Base-by-base conservation (phyloP, 257 asterid species). In the Jacaranda mimosifolia region DNA sequence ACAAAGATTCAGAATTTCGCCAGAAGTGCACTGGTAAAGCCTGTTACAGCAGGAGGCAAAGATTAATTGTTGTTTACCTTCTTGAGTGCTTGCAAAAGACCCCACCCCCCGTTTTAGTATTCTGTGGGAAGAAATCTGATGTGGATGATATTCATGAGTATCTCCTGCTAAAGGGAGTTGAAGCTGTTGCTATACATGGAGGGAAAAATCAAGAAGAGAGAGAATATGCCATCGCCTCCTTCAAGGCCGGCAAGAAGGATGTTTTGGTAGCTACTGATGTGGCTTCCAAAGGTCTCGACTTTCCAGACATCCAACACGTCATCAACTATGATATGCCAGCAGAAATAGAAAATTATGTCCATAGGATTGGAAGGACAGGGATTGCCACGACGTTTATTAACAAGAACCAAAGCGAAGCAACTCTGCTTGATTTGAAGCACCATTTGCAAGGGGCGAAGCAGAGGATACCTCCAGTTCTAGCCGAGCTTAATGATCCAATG, bases 191-290 rank as follows among this genome's bases (percentile, higher is more conserved):
- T 6, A 39, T 90, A 72, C 97, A 91, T 65, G 94, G 97, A 63
- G 97, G 98, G 7, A 93, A 93, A 83, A 94, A 93, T 78, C 98
- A 93, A 83, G 98, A 89, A 86, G 97, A 91, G 73, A 84, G 97
- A 81, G 97, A 91, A 73, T 85, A 89, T 4, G 92, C 98, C 11
- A 89, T 93, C 42, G 82, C 92, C 1, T 85, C 98, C 8, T 93
- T 93, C 85, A 93, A 93, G 86, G 86, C 92, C 3, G 89, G 97
- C 55, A 91, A 88, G 71, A 93, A 93, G 68, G 97, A 93, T 52
- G 98, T 93, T 35, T 83, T 93, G 70, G 98, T 89, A 35, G 98
- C 97, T 38, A 93, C 97, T 2, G 97, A 93, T 36, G 96, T 93
- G 56, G 98, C 97, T 58, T 93, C 98, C 0, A 93, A 93, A 79